Evolutionary conservation across 352 stramenopile species (phyloP), one percentile per base, ranked within the genome.

Genomic region (Thraustotheca clavata): DNA sequence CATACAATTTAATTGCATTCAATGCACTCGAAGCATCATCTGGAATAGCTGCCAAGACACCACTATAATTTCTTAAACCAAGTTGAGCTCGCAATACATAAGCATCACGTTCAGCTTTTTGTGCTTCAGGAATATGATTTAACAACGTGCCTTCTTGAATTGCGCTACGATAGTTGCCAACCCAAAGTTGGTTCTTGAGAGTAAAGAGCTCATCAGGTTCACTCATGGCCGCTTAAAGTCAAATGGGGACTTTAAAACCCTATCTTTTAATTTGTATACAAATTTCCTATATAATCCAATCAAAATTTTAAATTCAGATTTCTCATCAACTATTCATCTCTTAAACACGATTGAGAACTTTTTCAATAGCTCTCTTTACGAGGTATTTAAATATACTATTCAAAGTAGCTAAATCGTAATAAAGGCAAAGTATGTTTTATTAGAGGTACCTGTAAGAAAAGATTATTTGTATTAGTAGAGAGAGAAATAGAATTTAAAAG

Each of bases 161-260:
- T 24, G 85, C 86, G 50, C 98, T 91, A 70, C 94, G 78, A 78
- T 97, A 99, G 80, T 98, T 97, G 55, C 95, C 96, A 41, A 98
- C 80, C 91, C 92, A 98, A 67, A 97, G 96, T 73, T 98, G 94
- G 78, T 97, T 98, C 73, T 97, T 94, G 26, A 99, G 79, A 71
- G 95, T 99, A 79, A 98, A 99, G 41, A 99, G 83, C 67, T 99
- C 96, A 73, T 99, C 96, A 12, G 96, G 95, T 71, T 98, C 91
- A 33, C 80, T 75, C 89, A 97, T 96, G 12, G 32, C 57, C 54
- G 54, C 54, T 62, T 36, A 40, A 27, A 57, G 26, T 27, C n/a
- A 49, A 41, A 65, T 54, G 57, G 22, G 16, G 39, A 22, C 38
- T 4, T 38, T 18, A 55, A 27, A 29, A 7, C 11, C 3, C 1